Evolutionary conservation across 352 stramenopile species (phyloP), one percentile per base, ranked within the genome.

Genomic region (Phytophthora megakarya): DNA sequence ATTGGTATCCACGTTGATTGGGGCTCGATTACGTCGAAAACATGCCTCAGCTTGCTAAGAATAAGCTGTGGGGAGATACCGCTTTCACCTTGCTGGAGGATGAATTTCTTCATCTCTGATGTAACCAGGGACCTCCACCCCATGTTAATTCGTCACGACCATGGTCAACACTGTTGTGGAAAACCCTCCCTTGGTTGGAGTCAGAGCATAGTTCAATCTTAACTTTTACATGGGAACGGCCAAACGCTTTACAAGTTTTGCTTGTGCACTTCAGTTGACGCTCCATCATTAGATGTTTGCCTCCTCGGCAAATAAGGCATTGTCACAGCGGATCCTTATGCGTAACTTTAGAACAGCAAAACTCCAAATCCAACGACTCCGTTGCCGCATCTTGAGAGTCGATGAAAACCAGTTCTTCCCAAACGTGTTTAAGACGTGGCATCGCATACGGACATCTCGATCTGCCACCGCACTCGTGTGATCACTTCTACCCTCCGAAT

Each of bases 81-180:
- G n/a, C 54, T 49, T 12, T 61, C 42, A 7, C 52, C 53, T 46
- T 53, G 40, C 21, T 52, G 53, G 1, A 45, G 42, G 21, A 61
- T 53, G 23, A 53, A 61, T 42, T 52, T 47, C 18, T 52, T 52
- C 53, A 61, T 61, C 15, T 61, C 53, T 5, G 18, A 13, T n/a
- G 35, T 37, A 16, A 44, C 44, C 22, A 56, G 15, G 48, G 35
- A 0, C 33, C 21, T 26, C 37, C 21, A 23, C 32, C 44, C 11
- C 37, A 22, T 3, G 28, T n/a, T 5, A 7, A 3, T 25, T 56
- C 48, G 25, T 23, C 48, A 1, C 33, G 21, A 25, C 23, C 15
- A 22, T 46, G 48, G 5, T 46, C 48, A n/a, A 37, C 7, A 5
- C 10, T n/a, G 22, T 56, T 37, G 33, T 46, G 1, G 23, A 21